Percentiles rank a stretch among this genome's conserved stretches.
These are phyloP conservation scores for Psidium friedrichsthalianum DNA, from an alignment of 345 rosid genomes.

Conservation along the genomic window DNA sequence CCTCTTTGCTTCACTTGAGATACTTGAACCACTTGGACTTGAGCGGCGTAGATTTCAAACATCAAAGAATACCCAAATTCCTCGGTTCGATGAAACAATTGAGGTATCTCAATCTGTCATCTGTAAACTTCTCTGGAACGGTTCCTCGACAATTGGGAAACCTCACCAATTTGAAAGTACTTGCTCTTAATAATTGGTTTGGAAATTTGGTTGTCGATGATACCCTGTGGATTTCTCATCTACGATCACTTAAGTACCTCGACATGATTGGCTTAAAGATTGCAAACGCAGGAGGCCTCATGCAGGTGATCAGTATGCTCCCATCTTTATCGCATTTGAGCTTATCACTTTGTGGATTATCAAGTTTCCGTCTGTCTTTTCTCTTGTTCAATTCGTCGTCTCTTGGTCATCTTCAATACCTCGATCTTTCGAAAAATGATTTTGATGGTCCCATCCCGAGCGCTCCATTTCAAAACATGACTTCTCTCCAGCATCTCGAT, in stretches of 20 bases:
- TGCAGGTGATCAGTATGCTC: neutral
- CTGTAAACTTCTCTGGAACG: neutral
- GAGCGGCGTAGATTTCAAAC: neutral
- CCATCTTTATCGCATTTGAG: neutral
- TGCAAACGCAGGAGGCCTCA: neutral
- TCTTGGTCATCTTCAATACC: neutral
- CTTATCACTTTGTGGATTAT: fast-evolving
- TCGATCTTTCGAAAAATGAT: neutral
- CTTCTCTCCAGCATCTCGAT: neutral
- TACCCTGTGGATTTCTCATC: neutral
- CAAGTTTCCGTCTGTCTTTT: no score
- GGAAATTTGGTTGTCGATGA: neutral
- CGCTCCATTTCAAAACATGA: neutral
- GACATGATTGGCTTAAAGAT: neutral
- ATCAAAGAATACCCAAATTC: neutral
- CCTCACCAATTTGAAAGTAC: neutral
- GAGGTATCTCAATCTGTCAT: neutral
- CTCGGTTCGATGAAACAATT: neutral
- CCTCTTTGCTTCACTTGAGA: neutral
- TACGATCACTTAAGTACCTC: neutral
- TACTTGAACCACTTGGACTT: neutral
- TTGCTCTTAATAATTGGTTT: neutral
- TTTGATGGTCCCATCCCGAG: neutral
- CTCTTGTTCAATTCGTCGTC: neutral
- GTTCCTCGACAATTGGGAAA: neutral